Conservation (phyloP, 1,284 basidiomycete genomes). For the Phellopilus nigrolimitatus region DNA sequence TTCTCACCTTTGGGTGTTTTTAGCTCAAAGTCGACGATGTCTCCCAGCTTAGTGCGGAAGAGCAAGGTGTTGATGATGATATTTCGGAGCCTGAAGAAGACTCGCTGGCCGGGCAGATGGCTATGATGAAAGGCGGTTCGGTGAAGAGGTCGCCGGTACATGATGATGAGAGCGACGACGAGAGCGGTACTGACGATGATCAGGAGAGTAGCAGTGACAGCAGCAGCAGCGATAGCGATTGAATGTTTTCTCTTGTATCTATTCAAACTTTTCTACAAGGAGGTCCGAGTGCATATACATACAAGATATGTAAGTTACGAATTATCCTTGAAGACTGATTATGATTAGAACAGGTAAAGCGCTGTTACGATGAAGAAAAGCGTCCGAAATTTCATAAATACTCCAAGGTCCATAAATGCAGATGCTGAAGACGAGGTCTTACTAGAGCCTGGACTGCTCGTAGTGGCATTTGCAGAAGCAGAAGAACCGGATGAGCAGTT, state of each 20-base stretch:
- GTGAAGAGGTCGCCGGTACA: conserved; percentile 61
- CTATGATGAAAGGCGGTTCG: conserved; percentile 86
- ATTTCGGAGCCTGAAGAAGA: conserved; percentile 97
- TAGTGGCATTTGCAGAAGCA: neutral
- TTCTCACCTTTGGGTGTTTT: neutral
- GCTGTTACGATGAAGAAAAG: neutral
- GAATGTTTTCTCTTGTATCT: conserved; percentile 8
- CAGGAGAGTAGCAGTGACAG: conserved; percentile 40
- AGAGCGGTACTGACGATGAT: conserved; percentile 44
- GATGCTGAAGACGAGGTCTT: neutral
- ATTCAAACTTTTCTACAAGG: neutral
- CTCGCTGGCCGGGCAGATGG: conserved; percentile 96
- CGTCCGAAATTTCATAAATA: neutral
- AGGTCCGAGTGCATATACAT: no score
- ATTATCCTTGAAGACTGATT: neutral
- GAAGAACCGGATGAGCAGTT: conserved; percentile 8
- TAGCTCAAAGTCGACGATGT: conserved; percentile 83
- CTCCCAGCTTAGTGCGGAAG: conserved; percentile 52
- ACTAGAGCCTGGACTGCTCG: neutral
- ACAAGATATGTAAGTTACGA: neutral
- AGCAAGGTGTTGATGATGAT: conserved; percentile 74
- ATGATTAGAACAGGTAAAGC: neutral
- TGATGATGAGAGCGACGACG: conserved; percentile 38
- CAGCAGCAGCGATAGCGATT: conserved; percentile 39
- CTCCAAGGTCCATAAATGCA: neutral